Conservation (phyloP, 2,329 filamentous ascomycete species). For the Cercospora zeina region DNA sequence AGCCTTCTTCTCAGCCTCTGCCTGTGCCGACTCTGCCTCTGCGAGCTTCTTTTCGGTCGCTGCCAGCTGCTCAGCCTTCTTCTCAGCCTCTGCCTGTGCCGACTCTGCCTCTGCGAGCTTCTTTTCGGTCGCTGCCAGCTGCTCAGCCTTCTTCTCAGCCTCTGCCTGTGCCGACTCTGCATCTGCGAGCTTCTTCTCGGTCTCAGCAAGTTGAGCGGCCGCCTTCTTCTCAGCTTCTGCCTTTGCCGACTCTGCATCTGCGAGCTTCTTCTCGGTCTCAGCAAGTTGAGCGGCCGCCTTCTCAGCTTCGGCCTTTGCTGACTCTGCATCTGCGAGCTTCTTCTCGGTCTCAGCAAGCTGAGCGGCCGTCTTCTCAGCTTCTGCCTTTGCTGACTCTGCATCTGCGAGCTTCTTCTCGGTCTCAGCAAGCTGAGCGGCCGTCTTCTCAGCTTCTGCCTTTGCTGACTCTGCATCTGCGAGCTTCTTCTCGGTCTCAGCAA, state of each 20-base stretch:
- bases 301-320: constrained; percentile 11
- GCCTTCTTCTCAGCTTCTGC: constrained; percentile 8
- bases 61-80: constrained; percentile 12
- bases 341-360: constrained; percentile 3
- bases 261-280: no score
- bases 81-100: background rate
- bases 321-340: constrained; percentile 11
- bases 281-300: no score
- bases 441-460: background rate
- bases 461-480: background rate
- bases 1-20: constrained; percentile 13
- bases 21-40: constrained; percentile 10
- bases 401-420: constrained; percentile 17
- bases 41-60: constrained; percentile 14
- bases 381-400: background rate
- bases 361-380: background rate
- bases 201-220: background rate
- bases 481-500: background rate
- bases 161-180: background rate
- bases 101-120: constrained; percentile 12
- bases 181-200: constrained; percentile 16
- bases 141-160: background rate
- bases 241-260: constrained; percentile 13
- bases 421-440: background rate
- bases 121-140: constrained; percentile 1